phyloP scores from a whole-genome alignment of 257 asterid genomes.

The Solanum verrucosum region DNA sequence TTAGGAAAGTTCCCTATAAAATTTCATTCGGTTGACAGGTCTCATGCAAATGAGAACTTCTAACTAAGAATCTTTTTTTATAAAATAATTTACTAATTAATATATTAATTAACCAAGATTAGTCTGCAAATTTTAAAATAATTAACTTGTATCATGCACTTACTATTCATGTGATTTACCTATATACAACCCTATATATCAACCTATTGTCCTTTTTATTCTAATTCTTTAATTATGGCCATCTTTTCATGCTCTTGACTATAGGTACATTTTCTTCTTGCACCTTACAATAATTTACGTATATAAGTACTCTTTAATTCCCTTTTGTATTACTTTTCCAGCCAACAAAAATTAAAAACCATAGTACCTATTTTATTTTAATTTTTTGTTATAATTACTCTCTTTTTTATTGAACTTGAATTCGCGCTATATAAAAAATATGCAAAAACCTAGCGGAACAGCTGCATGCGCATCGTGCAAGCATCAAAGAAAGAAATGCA shows the following conservation, averaged over 20 bases:
- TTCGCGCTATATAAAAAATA: not conserved
- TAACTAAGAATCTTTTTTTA: not conserved
- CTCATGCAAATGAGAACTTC: not conserved
- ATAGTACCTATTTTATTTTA: not conserved
- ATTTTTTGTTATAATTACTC: not conserved
- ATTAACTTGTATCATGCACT: not conserved
- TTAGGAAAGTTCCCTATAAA: not conserved
- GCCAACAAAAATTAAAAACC: not conserved
- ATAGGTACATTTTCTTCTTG: constrained; percentile 26
- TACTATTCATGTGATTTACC: constrained; percentile 34
- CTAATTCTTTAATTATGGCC: constrained; percentile 6
- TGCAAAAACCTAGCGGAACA: not conserved
- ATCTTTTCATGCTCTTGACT: constrained; percentile 38
- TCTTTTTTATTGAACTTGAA: not conserved
- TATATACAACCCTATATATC: constrained; percentile 2
- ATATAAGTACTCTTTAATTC: constrained; percentile 14
- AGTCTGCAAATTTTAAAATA: not conserved
- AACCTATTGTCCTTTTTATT: not conserved
- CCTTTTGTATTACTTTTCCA: not conserved
- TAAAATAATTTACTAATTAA: not conserved
- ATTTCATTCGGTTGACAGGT: not conserved
- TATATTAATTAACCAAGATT: not conserved
- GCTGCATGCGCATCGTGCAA: constrained; percentile 95
- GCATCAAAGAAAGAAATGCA: constrained; percentile 87
- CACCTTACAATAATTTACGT: not conserved